A percentile compares a stretch with the other conserved stretches of the same genome.
Conservation (phyloP, 768 basidiomycete species). For the Serendipita sp. region DNA sequence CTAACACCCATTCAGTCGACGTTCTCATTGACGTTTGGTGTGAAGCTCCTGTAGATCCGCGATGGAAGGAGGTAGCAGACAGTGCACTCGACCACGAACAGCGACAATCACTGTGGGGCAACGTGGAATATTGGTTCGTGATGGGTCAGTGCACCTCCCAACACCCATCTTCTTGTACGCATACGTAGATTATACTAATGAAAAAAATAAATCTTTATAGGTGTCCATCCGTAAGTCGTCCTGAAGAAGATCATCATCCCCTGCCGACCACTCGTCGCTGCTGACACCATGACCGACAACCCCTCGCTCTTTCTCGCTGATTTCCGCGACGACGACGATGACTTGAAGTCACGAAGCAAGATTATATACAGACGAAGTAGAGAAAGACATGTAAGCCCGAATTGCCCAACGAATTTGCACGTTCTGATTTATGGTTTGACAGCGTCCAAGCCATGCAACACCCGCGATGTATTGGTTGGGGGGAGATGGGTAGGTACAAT, state of each 20-base stretch:
- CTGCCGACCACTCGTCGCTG: too few species aligned
- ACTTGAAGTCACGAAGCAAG: constrained; percentile 49
- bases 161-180: not conserved
- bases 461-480: constrained; percentile 73
- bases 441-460: constrained; percentile 55
- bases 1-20: constrained; percentile 27
- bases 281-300: too few species aligned
- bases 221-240: constrained; percentile 51
- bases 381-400: constrained; percentile 42
- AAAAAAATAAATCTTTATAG: constrained; percentile 19
- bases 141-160: constrained; percentile 36
- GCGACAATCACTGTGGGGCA: constrained; percentile 39
- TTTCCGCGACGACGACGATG: constrained; percentile 8
- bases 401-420: not conserved
- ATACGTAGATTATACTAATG: not conserved
- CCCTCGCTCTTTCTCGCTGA: constrained; percentile 5
- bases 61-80: constrained; percentile 61
- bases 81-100: constrained; percentile 38
- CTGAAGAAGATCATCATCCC: constrained; percentile 7
- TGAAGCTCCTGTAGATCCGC: constrained; percentile 46
- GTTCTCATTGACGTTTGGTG: constrained; percentile 81
- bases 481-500: constrained; percentile 48
- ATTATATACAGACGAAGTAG: constrained; percentile 47
- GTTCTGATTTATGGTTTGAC: not conserved
- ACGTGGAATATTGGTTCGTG: constrained; percentile 65